Percentiles rank a stretch among this genome's conserved stretches.
These are phyloP conservation scores for Helicosporidium sp. DNA, from an alignment of 139 green algal genomes.

Conservation along the genomic window DNA sequence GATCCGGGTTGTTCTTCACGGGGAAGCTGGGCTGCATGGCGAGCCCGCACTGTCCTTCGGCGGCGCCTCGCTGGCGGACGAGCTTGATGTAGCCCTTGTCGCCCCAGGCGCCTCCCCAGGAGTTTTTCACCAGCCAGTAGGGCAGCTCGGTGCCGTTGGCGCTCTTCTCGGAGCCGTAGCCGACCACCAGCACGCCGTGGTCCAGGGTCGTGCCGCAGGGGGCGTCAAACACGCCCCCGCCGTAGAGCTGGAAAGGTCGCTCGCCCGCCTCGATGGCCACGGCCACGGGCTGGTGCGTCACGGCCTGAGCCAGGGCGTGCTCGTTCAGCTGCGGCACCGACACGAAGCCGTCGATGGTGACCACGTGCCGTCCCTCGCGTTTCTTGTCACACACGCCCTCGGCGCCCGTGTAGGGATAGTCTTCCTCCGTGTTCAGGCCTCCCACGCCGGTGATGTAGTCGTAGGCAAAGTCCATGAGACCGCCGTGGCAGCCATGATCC, in stretches of 20 bases:
- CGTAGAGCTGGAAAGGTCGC: slow-evolving; percentile 74
- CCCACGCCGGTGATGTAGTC: slow-evolving; percentile 69
- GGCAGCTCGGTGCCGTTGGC: slow-evolving; percentile 16
- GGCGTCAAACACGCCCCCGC: slow-evolving; percentile 54
- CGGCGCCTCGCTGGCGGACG: slow-evolving; percentile 5
- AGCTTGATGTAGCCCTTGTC: slow-evolving; percentile 73
- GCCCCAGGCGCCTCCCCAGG: slow-evolving; percentile 76
- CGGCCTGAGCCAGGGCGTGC: slow-evolving; percentile 35
- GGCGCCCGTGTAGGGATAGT: slow-evolving; percentile 52
- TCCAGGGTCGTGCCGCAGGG: slow-evolving; percentile 69
- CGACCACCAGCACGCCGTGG: slow-evolving; percentile 87
- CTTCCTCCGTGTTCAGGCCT: slow-evolving; percentile 70
- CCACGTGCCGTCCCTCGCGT: slow-evolving; percentile 39
- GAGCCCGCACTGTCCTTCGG: slow-evolving; percentile 73
- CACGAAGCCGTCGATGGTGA: slow-evolving; percentile 73
- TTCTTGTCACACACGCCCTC: slow-evolving; percentile 28
- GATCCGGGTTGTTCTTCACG: slow-evolving; percentile 59
- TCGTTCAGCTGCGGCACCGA: slow-evolving; percentile 73
- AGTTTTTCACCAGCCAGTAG: slow-evolving; percentile 97
- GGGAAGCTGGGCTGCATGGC: slow-evolving; percentile 74
- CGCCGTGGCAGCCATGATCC: slow-evolving; percentile 58
- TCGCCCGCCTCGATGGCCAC: slow-evolving; percentile 81
- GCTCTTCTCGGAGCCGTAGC: slow-evolving; percentile 52
- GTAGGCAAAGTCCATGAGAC: slow-evolving; percentile 88
- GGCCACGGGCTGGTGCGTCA: slow-evolving; percentile 67